Base-by-base conservation (phyloP, 306 rosid species). In the Astragalus membranaceus region DNA sequence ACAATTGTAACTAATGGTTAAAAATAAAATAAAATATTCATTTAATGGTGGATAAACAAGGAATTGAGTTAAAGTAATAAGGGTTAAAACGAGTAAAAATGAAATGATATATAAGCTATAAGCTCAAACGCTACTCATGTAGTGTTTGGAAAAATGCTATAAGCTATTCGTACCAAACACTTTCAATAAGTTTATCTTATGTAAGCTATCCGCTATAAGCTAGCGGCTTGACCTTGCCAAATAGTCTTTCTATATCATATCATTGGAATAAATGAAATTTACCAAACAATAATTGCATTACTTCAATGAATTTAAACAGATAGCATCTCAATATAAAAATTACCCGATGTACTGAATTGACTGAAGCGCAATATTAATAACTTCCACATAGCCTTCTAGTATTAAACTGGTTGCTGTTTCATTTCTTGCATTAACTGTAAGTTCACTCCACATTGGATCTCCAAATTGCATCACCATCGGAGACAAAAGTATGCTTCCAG, bases 311-410 rank as follows among this genome's bases (percentile, higher is more conserved):
- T 47, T 67, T 32, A 39, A 50, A 60, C 69, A 29, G 47, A 56
- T 47, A 30, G 30, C 4, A 44, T 8, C 58, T 35, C 14, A 23
- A 26, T 5, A 42, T 16, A 41, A 61, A 26, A 60, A 59, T 30
- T 88, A 89, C 96, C 96, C 97, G 17, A 77, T 73, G 78, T 92
- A 92, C 59, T 89, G 97, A 71, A 92, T 84, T 59, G 94, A 89
- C 68, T 92, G 84, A 73, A 89, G 91, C 0, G 90, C 97, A 71
- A 68, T 77, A 72, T 89, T 89, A 44, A 92, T 86, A 15, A 68
- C 89, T 84, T 89, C 94, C 79, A 84, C 84, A 6, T 69, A 63
- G 75, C 97, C 97, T 70, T 82, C 79, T 75, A 92, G 70, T 62
- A 57, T 60, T 83, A 92, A 84, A 75, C 72, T 78, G 67, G 66